A percentile compares a stretch with the other conserved stretches of the same genome.
phyloP scores from a whole-genome alignment of 345 rosid genomes.

The Gossypium stocksii region DNA sequence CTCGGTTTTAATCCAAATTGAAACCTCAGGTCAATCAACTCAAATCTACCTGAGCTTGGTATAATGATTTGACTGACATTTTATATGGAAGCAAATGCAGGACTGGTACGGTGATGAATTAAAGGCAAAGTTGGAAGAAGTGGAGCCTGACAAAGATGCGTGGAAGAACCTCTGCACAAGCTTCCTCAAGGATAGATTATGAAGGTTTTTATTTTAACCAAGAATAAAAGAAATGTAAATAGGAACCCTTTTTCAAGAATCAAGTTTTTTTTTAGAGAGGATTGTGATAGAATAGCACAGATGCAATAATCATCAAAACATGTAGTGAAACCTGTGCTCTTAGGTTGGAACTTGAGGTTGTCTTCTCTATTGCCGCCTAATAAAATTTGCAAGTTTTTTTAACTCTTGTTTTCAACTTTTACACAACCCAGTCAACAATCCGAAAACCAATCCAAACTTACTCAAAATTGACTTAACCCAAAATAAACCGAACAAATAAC shows the following conservation, averaged over 20 bases:
- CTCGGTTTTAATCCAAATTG: too few relatives aligned
- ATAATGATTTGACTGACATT: background rate
- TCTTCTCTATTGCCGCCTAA: background rate
- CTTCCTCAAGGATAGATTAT: conserved; percentile 53
- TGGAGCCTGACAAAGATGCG: conserved; percentile 46
- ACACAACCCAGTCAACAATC: too few relatives aligned
- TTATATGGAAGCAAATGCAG: conserved; percentile 18
- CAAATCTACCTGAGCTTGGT: background rate
- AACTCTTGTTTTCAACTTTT: too few relatives aligned
- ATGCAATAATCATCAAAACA: background rate
- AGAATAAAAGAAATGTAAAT: background rate
- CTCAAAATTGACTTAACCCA: too few relatives aligned
- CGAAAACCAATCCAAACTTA: too few relatives aligned
- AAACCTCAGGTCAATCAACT: too few relatives aligned
- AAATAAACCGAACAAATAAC: too few relatives aligned
- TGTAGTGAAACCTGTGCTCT: background rate
- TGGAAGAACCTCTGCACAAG: conserved; percentile 50
- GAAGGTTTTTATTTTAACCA: background rate
- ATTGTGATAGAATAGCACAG: background rate
- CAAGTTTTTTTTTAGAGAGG: background rate
- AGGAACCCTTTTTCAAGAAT: background rate
- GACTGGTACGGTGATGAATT: conserved; percentile 38
- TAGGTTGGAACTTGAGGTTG: background rate
- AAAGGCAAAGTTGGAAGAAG: conserved; percentile 34
- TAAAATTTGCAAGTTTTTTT: background rate